Conservation (phyloP, 2,329 filamentous ascomycete species). For the Lecanicillium sp. region DNA sequence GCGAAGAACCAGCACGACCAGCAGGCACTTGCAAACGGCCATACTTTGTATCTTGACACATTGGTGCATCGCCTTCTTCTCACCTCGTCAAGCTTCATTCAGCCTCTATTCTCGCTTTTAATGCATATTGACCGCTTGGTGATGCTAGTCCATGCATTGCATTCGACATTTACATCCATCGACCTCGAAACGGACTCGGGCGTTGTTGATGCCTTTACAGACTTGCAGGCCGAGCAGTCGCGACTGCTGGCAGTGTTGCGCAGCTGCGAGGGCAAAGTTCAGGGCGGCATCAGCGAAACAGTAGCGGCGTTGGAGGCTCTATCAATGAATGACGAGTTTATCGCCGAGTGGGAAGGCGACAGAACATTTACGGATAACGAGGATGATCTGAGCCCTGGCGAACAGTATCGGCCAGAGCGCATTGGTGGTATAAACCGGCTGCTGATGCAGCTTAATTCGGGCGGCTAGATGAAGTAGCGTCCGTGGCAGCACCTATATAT, state of each 20-base stretch:
- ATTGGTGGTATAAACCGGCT: slow-evolving; percentile 76
- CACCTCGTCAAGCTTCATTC: slow-evolving; percentile 54
- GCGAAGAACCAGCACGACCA: slow-evolving; percentile 56
- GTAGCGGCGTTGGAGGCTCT: slow-evolving; percentile 45
- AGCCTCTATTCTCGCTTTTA: slow-evolving; percentile 57
- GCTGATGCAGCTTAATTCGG: slow-evolving; percentile 83
- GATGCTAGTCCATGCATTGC: slow-evolving; percentile 66
- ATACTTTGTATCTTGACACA: slow-evolving; percentile 66
- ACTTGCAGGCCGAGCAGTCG: slow-evolving; percentile 64
- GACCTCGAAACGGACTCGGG: slow-evolving; percentile 79
- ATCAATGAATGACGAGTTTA: slow-evolving; percentile 36
- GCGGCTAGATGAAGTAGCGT: slow-evolving; percentile 37
- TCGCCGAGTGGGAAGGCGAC: slow-evolving; percentile 34
- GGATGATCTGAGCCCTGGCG: slow-evolving; percentile 25
- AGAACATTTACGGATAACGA: slow-evolving; percentile 27
- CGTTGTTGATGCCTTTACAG: slow-evolving; percentile 66
- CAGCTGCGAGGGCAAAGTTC: slow-evolving; percentile 56
- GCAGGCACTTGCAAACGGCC: slow-evolving; percentile 73
- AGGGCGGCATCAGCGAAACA: slow-evolving; percentile 59
- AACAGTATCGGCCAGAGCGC: slow-evolving; percentile 58
- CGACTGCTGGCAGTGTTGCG: slow-evolving; percentile 59
- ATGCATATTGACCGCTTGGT: slow-evolving; percentile 75
- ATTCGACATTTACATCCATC: slow-evolving; percentile 66
- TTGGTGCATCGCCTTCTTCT: slow-evolving; percentile 61
- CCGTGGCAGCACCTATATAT: slow-evolving; percentile 25